Percentiles rank a stretch among this genome's conserved stretches.
Evolutionary conservation across 2,329 filamentous ascomycete genomes (phyloP).

Genomic region (Calonectria henricotiae): DNA sequence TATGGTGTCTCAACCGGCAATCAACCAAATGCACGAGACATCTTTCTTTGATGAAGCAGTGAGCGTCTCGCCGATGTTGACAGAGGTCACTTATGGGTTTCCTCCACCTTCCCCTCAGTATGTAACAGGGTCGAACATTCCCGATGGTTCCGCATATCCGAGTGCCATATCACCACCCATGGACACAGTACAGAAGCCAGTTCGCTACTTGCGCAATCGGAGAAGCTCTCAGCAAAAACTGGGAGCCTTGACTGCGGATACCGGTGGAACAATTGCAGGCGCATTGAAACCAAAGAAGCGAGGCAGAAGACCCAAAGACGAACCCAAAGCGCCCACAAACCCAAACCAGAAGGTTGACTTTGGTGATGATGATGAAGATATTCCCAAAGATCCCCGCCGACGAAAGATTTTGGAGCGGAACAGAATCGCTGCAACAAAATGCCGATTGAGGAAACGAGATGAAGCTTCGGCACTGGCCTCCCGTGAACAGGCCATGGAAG

Average conservation of each 20-base stretch:
- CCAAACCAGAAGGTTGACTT: slow-evolving; percentile 38
- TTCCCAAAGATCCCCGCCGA: slow-evolving; percentile 49
- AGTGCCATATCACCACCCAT: slow-evolving; percentile 36
- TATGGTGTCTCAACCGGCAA: slow-evolving; percentile 42
- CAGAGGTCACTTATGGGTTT: slow-evolving; percentile 43
- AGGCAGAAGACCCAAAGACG: slow-evolving; percentile 50
- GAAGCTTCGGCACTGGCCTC: slow-evolving; percentile 54
- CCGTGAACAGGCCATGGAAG: slow-evolving; percentile 53
- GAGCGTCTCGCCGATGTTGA: slow-evolving; percentile 42
- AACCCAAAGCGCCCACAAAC: slow-evolving; percentile 37
- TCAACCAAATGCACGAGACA: slow-evolving; percentile 44
- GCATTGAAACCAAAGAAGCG: slow-evolving; percentile 48
- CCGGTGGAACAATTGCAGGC: neutral
- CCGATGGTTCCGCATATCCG: slow-evolving; percentile 23
- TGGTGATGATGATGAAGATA: slow-evolving; percentile 49
- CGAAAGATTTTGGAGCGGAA: slow-evolving; percentile 55
- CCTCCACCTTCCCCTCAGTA: slow-evolving; percentile 44
- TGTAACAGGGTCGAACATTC: slow-evolving; percentile 27
- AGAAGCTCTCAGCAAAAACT: slow-evolving; percentile 39
- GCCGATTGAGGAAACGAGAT: slow-evolving; percentile 54
- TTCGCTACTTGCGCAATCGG: slow-evolving; percentile 31
- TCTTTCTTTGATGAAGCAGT: slow-evolving; percentile 53
- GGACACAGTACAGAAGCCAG: slow-evolving; percentile 39
- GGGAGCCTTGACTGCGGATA: slow-evolving; percentile 31
- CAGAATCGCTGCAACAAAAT: slow-evolving; percentile 55